phyloP scores from a whole-genome alignment of 352 stramenopile species.

The Plasmopara muralis region DNA sequence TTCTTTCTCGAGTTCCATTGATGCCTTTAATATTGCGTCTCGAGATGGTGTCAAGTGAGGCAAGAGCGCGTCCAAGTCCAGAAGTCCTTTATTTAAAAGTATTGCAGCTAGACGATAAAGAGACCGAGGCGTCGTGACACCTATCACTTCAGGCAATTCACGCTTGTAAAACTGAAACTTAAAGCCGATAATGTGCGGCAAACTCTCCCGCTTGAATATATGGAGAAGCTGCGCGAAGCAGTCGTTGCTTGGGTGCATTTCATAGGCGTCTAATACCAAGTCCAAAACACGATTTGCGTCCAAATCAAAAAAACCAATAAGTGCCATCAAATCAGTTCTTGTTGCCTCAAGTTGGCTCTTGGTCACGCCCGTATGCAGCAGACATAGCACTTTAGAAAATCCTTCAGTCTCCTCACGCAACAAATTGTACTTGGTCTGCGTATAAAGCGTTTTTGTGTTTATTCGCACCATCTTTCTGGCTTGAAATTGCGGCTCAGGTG shows the following conservation, averaged over 20 bases:
- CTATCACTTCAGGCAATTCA: slow-evolving; percentile 23
- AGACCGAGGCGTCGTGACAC: slow-evolving; percentile 44
- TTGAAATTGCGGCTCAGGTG: slow-evolving; percentile 39
- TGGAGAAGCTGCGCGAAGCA: slow-evolving; percentile 61
- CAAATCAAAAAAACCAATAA: slow-evolving; percentile 92
- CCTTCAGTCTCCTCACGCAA: slow-evolving; percentile 95
- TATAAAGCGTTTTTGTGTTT: slow-evolving; percentile 89
- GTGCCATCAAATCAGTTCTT: slow-evolving; percentile 62
- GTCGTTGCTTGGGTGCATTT: slow-evolving; percentile 82
- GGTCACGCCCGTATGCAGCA: slow-evolving; percentile 69
- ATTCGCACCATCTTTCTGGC: slow-evolving; percentile 74
- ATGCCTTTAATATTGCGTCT: slow-evolving; percentile 44
- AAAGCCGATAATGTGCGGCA: slow-evolving; percentile 90
- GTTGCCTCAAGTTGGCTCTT: slow-evolving; percentile 55
- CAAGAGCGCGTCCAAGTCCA: slow-evolving; percentile 73
- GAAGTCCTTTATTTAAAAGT: slow-evolving; percentile 72
- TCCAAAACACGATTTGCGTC: slow-evolving; percentile 95
- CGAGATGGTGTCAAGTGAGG: slow-evolving; percentile 71
- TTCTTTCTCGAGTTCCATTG: slow-evolving; percentile 45
- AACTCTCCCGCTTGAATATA: slow-evolving; percentile 66
- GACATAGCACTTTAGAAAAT: slow-evolving; percentile 89
- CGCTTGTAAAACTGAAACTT: slow-evolving; percentile 91
- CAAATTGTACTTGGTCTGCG: slow-evolving; percentile 96
- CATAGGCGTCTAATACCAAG: slow-evolving; percentile 89
- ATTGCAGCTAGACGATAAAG: slow-evolving; percentile 85